Percentiles rank a stretch among this genome's conserved stretches.
Conservation (phyloP, 345 rosid genomes). For the Eutrema yunnanense region DNA sequence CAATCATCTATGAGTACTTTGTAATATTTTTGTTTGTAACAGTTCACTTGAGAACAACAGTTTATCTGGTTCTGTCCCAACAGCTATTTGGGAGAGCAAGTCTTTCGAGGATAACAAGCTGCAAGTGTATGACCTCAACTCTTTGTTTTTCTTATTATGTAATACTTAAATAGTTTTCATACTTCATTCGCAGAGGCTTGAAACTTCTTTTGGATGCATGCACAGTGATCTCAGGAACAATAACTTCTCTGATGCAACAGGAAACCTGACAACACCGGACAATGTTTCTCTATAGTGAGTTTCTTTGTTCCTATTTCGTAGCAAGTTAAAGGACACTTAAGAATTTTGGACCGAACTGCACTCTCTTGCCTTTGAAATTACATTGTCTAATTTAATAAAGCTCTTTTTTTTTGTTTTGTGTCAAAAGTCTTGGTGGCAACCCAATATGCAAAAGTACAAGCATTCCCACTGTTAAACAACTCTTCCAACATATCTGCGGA, state of each 20-base stretch:
- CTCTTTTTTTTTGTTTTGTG: neutral
- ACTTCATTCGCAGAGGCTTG: neutral
- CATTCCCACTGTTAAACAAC: conserved; percentile 23
- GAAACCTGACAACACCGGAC: conserved; percentile 49
- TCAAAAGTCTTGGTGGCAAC: conserved; percentile 70
- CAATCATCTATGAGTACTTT: neutral
- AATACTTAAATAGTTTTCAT: neutral
- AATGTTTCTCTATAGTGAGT: conserved; percentile 72
- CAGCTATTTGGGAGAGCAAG: conserved; percentile 52
- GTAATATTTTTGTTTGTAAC: neutral
- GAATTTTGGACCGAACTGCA: too few relatives aligned
- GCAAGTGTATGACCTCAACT: conserved; percentile 44
- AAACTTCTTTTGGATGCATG: conserved; percentile 21
- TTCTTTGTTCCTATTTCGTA: neutral
- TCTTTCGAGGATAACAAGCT: conserved; percentile 40
- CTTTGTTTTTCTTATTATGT: neutral
- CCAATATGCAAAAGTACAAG: conserved; percentile 57
- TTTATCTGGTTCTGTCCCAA: conserved; percentile 58
- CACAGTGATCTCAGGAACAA: conserved; percentile 85
- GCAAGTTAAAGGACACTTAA: too few relatives aligned
- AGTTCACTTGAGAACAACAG: conserved; percentile 73
- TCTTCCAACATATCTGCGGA: conserved; percentile 39
- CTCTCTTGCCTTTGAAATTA: too few relatives aligned
- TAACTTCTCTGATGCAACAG: conserved; percentile 47
- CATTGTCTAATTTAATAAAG: too few relatives aligned